A percentile compares a stretch with the other conserved stretches of the same genome.
Conservation (phyloP, 192 early-diverging fungal genomes). For the Podila verticillata region DNA sequence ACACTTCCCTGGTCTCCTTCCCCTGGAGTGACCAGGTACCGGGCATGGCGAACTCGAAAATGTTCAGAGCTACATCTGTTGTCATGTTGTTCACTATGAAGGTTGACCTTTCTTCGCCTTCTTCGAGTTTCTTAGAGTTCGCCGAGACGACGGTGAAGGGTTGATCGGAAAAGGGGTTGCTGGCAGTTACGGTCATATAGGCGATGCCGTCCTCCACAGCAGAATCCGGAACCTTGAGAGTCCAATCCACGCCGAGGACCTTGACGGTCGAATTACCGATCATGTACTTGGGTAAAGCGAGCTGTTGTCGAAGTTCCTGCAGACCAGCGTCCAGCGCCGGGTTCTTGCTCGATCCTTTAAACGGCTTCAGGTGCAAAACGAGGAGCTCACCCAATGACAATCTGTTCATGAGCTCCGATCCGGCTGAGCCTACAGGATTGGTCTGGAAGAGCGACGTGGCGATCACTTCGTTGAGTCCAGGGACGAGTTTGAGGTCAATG, state of each 20-base stretch:
- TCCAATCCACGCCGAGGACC: background rate
- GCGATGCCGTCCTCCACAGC: background rate
- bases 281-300: background rate
- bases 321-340: conserved; percentile 16
- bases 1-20: too few species aligned
- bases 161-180: background rate
- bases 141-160: background rate
- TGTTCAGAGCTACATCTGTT: too few species aligned
- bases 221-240: background rate
- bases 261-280: background rate
- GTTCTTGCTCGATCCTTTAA: background rate
- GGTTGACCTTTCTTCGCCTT: too few species aligned
- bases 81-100: too few species aligned
- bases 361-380: background rate
- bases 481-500: conserved; percentile 11
- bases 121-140: background rate
- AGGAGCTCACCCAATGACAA: too few species aligned
- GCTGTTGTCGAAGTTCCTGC: background rate
- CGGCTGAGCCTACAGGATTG: background rate
- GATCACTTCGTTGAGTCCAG: conserved; percentile 17
- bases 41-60: too few species aligned
- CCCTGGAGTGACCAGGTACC: too few species aligned
- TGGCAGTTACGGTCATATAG: background rate
- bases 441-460: background rate
- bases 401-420: too few species aligned